phyloP scores from a whole-genome alignment of 164 flowering plant species.

The Santalum album region DNA sequence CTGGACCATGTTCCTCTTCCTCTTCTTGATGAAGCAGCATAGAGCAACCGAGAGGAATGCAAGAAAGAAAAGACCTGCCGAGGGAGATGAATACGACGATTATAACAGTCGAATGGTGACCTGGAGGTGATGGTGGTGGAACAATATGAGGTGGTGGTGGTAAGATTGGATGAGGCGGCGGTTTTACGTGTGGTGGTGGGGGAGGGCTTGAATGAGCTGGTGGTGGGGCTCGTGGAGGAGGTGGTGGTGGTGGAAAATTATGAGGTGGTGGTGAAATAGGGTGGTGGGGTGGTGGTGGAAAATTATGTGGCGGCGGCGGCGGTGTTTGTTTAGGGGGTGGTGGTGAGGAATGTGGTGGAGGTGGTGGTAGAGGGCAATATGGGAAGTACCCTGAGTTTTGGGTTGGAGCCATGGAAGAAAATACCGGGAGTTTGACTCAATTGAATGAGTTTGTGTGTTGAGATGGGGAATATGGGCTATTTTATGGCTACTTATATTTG shows the following conservation, averaged over 20 bases:
- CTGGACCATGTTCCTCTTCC: slow-evolving; percentile 27
- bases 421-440: background rate
- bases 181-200: background rate
- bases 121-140: slow-evolving; percentile 18
- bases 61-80: slow-evolving; percentile 60
- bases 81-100: slow-evolving; percentile 43
- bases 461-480: slow-evolving; percentile 8
- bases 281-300: slow-evolving; percentile 1
- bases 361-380: slow-evolving; percentile 12
- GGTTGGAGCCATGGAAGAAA: slow-evolving; percentile 8
- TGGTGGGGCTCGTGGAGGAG: background rate
- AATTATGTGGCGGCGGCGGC: slow-evolving; percentile 1
- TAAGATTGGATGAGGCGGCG: slow-evolving; percentile 2
- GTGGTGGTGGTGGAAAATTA: slow-evolving; percentile 2
- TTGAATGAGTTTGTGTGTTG: background rate
- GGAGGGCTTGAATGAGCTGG: slow-evolving; percentile 19
- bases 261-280: slow-evolving; percentile 1
- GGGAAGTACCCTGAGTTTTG: slow-evolving; percentile 17
- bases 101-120: slow-evolving; percentile 30
- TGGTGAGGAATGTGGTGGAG: background rate
- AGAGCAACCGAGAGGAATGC: slow-evolving; percentile 50
- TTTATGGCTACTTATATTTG: slow-evolving; percentile 10
- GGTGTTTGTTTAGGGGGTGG: slow-evolving; percentile 9
- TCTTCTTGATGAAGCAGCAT: slow-evolving; percentile 54
- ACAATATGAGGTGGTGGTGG: slow-evolving; percentile 19